phyloP scores from a whole-genome alignment of 805 yeast species.

The Yarrowia keelungensis region DNA sequence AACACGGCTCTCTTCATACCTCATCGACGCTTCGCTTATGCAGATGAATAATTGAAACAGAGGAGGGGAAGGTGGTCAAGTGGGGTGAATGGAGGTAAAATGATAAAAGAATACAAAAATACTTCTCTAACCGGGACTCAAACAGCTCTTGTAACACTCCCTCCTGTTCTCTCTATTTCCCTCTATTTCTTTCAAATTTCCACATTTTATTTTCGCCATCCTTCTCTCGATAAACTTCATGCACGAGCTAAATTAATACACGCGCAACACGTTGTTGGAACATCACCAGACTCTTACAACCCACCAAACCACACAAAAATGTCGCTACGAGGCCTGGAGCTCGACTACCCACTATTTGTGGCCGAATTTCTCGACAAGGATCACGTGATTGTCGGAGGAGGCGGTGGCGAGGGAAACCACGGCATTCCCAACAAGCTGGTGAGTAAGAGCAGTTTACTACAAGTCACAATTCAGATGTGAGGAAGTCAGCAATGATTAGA shows the following conservation, averaged over 20 bases:
- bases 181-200: too few species aligned
- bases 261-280: conserved; percentile 21
- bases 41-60: too few species aligned
- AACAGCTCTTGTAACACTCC: too few species aligned
- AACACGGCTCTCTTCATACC: too few species aligned
- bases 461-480: too few species aligned
- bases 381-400: conserved; percentile 80
- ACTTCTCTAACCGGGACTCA: too few species aligned
- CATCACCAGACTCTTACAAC: not conserved
- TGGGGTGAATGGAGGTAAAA: too few species aligned
- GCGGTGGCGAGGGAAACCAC: conserved; percentile 93
- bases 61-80: too few species aligned
- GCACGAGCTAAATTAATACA: conserved; percentile 18
- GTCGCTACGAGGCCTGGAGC: conserved; percentile 40
- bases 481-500: not conserved
- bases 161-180: too few species aligned
- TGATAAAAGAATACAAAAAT: too few species aligned
- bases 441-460: conserved; percentile 22
- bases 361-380: conserved; percentile 69
- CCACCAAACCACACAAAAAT: not conserved
- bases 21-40: too few species aligned
- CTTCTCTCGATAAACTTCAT: not conserved
- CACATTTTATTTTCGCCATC: not conserved
- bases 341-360: conserved; percentile 71
- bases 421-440: conserved; percentile 83